A percentile compares a stretch with the other conserved stretches of the same genome.
Conservation (phyloP, 192 early-diverging fungal genomes). For the Allomyces macrogynus region DNA sequence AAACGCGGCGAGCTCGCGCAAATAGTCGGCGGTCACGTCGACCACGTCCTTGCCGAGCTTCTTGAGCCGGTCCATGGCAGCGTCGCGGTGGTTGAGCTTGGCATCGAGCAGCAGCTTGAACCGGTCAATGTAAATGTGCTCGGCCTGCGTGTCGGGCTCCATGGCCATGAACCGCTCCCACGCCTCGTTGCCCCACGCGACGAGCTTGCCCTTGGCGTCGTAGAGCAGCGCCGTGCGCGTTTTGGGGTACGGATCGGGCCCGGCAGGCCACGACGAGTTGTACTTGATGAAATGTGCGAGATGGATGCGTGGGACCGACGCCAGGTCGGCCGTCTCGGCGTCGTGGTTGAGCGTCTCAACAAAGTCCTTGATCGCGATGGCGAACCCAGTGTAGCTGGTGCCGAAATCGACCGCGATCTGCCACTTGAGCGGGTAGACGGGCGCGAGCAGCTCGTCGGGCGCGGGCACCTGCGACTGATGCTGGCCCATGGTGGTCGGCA, state of each 20-base stretch:
- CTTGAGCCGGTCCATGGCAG: neutral
- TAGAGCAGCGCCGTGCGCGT: neutral
- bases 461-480: no score
- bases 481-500: no score
- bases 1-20: neutral
- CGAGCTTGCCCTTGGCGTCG: neutral
- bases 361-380: no score
- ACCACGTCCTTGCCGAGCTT: neutral
- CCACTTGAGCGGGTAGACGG: no score
- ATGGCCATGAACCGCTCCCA: neutral
- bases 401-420: no score
- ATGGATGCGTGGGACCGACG: no score
- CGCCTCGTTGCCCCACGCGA: neutral
- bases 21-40: neutral
- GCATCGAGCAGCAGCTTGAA: neutral
- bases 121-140: neutral
- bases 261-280: neutral
- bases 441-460: no score
- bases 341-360: no score
- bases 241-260: neutral
- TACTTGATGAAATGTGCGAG: neutral
- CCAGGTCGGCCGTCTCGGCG: no score
- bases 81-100: neutral
- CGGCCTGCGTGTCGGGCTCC: neutral
- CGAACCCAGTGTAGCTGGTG: no score